A percentile compares a stretch with the other conserved stretches of the same genome.
phyloP scores from a whole-genome alignment of 2,329 filamentous ascomycete species.

The Lasiodiplodia citricola region DNA sequence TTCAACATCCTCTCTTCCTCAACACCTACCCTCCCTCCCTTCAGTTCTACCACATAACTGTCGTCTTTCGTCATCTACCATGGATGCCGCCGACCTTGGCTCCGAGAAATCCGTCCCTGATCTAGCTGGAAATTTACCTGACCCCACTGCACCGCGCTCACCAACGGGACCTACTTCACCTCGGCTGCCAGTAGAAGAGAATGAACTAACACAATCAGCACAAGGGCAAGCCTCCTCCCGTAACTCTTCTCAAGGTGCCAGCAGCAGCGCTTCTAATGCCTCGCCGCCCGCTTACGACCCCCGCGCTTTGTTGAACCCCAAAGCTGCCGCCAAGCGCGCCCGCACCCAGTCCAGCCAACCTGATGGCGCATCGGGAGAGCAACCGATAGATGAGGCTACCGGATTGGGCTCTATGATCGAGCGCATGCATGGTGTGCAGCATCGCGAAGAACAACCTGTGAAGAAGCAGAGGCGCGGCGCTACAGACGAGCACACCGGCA shows the following conservation, averaged over 20 bases:
- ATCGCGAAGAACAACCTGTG: constrained; percentile 65
- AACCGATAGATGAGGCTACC: constrained; percentile 27
- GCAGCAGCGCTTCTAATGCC: constrained; percentile 24
- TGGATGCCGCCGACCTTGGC: background rate
- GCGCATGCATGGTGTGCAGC: constrained; percentile 74
- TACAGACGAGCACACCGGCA: constrained; percentile 41
- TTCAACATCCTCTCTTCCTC: background rate
- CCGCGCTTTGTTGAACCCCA: constrained; percentile 42
- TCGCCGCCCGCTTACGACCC: constrained; percentile 33
- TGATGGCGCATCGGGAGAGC: background rate
- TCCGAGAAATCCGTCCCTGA: background rate
- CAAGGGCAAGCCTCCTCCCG: background rate
- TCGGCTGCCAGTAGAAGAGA: background rate
- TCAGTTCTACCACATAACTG: background rate
- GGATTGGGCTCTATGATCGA: constrained; percentile 72
- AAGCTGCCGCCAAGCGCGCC: constrained; percentile 39
- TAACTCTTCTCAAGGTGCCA: background rate
- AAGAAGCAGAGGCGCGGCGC: constrained; percentile 51
- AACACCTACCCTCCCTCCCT: background rate
- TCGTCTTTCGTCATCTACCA: background rate
- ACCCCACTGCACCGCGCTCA: background rate
- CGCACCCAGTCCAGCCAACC: constrained; percentile 29
- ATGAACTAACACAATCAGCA: background rate
- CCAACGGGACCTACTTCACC: background rate
- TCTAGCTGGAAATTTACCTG: background rate